Evolutionary conservation across 1,284 basidiomycete species (phyloP).

Genomic region (Leccinum solheimii): DNA sequence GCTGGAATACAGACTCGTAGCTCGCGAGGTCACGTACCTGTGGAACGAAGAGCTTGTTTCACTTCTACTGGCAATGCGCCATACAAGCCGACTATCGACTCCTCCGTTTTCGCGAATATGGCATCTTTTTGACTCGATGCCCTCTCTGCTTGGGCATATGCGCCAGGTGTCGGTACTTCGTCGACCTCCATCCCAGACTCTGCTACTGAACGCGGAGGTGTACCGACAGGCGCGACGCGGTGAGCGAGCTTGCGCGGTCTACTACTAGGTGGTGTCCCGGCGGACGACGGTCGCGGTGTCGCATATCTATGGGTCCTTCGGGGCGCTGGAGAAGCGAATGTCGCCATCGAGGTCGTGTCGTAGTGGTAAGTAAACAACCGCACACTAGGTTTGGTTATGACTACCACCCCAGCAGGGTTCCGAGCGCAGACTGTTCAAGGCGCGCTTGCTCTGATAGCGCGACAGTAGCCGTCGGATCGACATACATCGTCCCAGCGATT

Average conservation of each 20-base stretch:
- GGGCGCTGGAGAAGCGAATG: slow-evolving; percentile 47
- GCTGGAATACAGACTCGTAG: background rate
- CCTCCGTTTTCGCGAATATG: slow-evolving; percentile 70
- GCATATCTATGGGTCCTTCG: slow-evolving; percentile 42
- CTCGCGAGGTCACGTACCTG: slow-evolving; percentile 44
- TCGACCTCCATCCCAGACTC: slow-evolving; percentile 67
- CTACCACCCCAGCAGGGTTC: slow-evolving; percentile 44
- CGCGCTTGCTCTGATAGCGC: too few relatives aligned
- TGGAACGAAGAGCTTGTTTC: slow-evolving; percentile 64
- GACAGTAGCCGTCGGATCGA: too few relatives aligned
- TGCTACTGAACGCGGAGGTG: slow-evolving; percentile 37
- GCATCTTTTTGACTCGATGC: slow-evolving; percentile 40
- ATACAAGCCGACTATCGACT: slow-evolving; percentile 68
- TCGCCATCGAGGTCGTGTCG: slow-evolving; percentile 28
- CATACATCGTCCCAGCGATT: too few relatives aligned
- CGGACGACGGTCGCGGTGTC: slow-evolving; percentile 40
- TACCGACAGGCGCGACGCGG: slow-evolving; percentile 29
- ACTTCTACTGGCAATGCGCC: slow-evolving; percentile 72
- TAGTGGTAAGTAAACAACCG: slow-evolving; percentile 15
- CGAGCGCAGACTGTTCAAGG: slow-evolving; percentile 19
- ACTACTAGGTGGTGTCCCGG: slow-evolving; percentile 37
- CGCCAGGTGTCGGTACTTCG: slow-evolving; percentile 43
- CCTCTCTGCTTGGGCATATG: slow-evolving; percentile 36
- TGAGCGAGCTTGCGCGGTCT: slow-evolving; percentile 28
- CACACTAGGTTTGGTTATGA: slow-evolving; percentile 10